Percentiles rank a stretch among this genome's conserved stretches.
Evolutionary conservation across 495 filamentous ascomycete species (phyloP).

Genomic region (Friedmanniomyces simplex): DNA sequence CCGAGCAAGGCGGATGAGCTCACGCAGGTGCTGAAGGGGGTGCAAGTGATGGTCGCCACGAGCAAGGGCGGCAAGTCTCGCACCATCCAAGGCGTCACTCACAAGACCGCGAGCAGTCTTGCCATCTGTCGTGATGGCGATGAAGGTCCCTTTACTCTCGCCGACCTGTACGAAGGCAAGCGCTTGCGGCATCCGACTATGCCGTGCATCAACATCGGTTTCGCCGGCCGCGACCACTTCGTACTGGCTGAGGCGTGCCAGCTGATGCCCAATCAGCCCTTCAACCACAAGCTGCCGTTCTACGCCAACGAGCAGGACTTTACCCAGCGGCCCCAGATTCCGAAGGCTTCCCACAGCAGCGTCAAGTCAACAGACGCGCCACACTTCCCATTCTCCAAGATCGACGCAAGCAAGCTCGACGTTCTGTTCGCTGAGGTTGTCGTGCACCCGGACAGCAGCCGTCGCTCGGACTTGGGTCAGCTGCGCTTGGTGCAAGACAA

Average conservation of each 20-base stretch:
- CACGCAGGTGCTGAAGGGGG: not conserved
- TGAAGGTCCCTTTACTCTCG: not conserved
- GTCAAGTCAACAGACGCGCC: not conserved
- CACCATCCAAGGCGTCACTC: not conserved
- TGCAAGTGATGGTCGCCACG: not conserved
- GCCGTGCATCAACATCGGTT: constrained; percentile 6
- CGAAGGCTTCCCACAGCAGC: not conserved
- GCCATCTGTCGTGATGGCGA: not conserved
- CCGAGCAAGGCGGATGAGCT: not conserved
- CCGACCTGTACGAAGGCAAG: not conserved
- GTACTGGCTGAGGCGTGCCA: constrained; percentile 2
- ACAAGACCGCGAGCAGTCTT: not conserved
- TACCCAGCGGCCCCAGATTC: not conserved
- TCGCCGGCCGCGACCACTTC: not conserved
- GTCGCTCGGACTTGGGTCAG: not conserved
- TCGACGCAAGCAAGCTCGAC: not conserved
- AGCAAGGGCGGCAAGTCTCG: not conserved
- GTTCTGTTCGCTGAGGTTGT: not conserved
- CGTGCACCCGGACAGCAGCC: not conserved
- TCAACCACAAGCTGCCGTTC: not conserved
- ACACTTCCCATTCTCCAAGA: not conserved
- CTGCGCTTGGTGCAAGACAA: not conserved
- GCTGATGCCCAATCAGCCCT: not conserved
- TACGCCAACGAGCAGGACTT: not conserved
- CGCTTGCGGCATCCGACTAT: not conserved